Base-by-base conservation (phyloP, 2,329 filamentous ascomycete species). In the Pseudonectria foliicola region DNA sequence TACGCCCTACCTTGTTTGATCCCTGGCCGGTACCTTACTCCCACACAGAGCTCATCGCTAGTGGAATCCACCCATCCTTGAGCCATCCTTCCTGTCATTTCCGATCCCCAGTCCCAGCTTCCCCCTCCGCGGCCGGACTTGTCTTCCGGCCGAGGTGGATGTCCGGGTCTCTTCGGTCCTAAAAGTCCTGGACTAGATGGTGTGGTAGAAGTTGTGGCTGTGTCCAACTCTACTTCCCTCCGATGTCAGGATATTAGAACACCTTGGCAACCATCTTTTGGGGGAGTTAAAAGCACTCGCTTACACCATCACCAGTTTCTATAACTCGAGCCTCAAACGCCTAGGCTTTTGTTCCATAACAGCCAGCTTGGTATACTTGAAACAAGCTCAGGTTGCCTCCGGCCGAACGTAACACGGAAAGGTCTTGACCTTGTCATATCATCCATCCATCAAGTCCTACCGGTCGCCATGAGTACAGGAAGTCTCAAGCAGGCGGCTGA, bases 401-500 rank as follows among this genome's bases (percentile, higher is more conserved):
- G n/a, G 16, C 21, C 8, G 21, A n/a, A 16, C 14, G 14, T 15
- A 16, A n/a, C 25, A 14, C 15, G n/a, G n/a, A n/a, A n/a, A n/a
- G n/a, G n/a, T n/a, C n/a, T n/a, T n/a, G n/a, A n/a, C n/a, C n/a
- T n/a, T n/a, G n/a, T n/a, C n/a, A n/a, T n/a, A n/a, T n/a, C n/a
- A n/a, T n/a, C n/a, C n/a, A n/a, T n/a, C n/a, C n/a, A n/a, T n/a
- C n/a, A n/a, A n/a, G 23, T 15, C 33, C 18, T 26, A 23, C 24
- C 14, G 32, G 45, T 13, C 43, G 54, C 39, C 50, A 71, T 71
- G 68, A 68, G 64, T 44, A 61, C 59, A 29, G 59, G 60, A 42
- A 59, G 58, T 39, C 43, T 74, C 38, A 74, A 71, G 57, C 71
- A 75, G 60, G 73, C 74, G 40, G 71, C 73, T 40, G 73, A 80